These are phyloP conservation scores for Penicillium sumatraense DNA, from an alignment of 2,329 filamentous ascomycete genomes.

Conservation along the genomic window DNA sequence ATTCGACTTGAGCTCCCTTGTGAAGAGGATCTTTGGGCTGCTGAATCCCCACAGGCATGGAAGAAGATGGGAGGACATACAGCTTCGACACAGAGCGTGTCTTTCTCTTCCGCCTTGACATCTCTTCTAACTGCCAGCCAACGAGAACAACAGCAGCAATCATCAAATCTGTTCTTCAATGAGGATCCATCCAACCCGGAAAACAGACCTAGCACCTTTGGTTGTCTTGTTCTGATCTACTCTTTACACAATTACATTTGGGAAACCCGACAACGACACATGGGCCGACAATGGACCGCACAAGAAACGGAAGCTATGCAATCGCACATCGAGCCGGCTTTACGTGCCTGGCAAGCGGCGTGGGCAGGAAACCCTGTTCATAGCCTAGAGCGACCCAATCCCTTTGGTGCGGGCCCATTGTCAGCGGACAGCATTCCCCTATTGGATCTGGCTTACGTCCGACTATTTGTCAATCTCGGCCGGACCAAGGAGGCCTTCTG, in stretches of 20 bases:
- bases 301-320: constrained; percentile 97
- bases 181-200: constrained; percentile 64
- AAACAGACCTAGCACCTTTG: constrained; percentile 84
- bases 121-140: constrained; percentile 80
- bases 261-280: constrained; percentile 91
- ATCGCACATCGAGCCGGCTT: constrained; percentile 87
- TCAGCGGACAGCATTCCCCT: constrained; percentile 90
- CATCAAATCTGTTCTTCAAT: constrained; percentile 50
- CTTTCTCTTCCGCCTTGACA: constrained; percentile 81
- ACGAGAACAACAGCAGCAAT: constrained; percentile 55
- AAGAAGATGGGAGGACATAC: constrained; percentile 74
- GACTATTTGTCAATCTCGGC: constrained; percentile 90
- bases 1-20: constrained; percentile 88
- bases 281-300: constrained; percentile 85
- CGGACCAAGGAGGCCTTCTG: constrained; percentile 91
- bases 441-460: constrained; percentile 87
- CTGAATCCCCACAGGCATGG: constrained; percentile 82
- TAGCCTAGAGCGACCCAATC: constrained; percentile 81
- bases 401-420: constrained; percentile 78
- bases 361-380: constrained; percentile 88
- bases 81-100: constrained; percentile 71
- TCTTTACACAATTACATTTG: constrained; percentile 97
- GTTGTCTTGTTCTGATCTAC: constrained; percentile 88
- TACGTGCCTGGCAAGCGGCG: constrained; percentile 91
- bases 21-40: constrained; percentile 88